Conservation (phyloP, 768 basidiomycete species). For the Pluteus cervinus region DNA sequence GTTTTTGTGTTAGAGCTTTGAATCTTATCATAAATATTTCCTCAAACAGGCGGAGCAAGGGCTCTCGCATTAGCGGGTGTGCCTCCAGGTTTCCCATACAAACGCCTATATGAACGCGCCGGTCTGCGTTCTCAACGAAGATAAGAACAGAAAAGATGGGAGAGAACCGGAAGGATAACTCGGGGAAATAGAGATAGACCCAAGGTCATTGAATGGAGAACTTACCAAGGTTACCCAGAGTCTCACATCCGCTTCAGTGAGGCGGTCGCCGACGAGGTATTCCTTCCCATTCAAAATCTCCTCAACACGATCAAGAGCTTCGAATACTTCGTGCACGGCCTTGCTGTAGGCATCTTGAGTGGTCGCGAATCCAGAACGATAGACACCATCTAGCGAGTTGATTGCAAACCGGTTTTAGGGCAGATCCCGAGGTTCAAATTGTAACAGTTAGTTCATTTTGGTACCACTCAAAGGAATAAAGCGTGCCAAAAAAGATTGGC, state of each 20-base stretch:
- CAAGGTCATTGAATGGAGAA: slow-evolving; percentile 6
- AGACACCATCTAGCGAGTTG: slow-evolving; percentile 62
- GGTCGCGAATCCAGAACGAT: slow-evolving; percentile 84
- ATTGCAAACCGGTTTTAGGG: background rate
- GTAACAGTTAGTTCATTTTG: no score
- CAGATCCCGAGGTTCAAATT: no score
- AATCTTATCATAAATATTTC: no score
- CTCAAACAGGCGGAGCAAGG: no score
- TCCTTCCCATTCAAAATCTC: slow-evolving; percentile 70
- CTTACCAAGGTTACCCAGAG: slow-evolving; percentile 91
- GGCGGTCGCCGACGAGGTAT: slow-evolving; percentile 73
- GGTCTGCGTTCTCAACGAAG: no score
- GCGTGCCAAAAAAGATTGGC: background rate
- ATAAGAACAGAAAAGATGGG: background rate
- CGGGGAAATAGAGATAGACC: background rate
- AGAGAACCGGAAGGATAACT: background rate
- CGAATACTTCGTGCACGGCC: slow-evolving; percentile 70
- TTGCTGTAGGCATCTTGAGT: slow-evolving; percentile 75
- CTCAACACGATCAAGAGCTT: slow-evolving; percentile 77
- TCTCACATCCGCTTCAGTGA: slow-evolving; percentile 83
- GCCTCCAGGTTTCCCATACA: no score
- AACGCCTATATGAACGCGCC: no score
- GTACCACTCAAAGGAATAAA: no score
- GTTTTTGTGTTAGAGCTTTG: no score
- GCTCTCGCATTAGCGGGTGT: no score